phyloP scores from a whole-genome alignment of 306 rosid genomes.

The Cicer pinnatifidum region DNA sequence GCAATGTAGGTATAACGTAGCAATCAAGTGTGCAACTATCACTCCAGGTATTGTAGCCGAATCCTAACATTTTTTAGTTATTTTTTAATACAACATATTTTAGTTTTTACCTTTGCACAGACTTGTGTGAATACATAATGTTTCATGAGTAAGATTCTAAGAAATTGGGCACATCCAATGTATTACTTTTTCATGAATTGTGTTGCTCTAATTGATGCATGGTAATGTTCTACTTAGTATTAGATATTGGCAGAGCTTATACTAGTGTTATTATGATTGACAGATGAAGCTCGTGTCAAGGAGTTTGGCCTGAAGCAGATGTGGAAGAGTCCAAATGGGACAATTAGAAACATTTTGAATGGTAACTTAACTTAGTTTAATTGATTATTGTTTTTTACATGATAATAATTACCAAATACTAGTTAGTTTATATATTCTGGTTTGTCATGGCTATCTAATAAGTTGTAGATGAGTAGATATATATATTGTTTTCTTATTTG shows the following conservation, averaged over 20 bases:
- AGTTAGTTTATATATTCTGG: constrained; percentile 35
- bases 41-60: constrained; percentile 75
- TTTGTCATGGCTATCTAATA: not conserved
- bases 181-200: constrained; percentile 17
- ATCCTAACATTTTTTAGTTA: not conserved
- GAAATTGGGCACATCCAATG: constrained; percentile 22
- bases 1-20: constrained; percentile 85
- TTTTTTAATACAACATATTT: not conserved
- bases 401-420: not conserved
- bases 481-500: constrained; percentile 30
- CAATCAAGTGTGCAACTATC: constrained; percentile 97
- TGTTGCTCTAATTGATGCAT: constrained; percentile 28
- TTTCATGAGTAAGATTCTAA: not conserved
- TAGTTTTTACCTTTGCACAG: constrained; percentile 4
- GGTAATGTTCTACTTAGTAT: not conserved
- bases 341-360: constrained; percentile 94
- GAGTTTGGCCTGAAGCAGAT: constrained; percentile 85
- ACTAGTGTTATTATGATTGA: constrained; percentile 40
- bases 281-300: constrained; percentile 92
- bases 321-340: constrained; percentile 99
- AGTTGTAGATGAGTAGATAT: not conserved
- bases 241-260: constrained; percentile 35
- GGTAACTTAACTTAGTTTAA: constrained; percentile 54
- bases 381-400: constrained; percentile 28
- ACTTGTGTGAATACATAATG: constrained; percentile 7